Evolutionary conservation across 1,284 basidiomycete genomes (phyloP), one percentile per base, ranked within the genome.

Genomic region (Melampsora larici-populina): DNA sequence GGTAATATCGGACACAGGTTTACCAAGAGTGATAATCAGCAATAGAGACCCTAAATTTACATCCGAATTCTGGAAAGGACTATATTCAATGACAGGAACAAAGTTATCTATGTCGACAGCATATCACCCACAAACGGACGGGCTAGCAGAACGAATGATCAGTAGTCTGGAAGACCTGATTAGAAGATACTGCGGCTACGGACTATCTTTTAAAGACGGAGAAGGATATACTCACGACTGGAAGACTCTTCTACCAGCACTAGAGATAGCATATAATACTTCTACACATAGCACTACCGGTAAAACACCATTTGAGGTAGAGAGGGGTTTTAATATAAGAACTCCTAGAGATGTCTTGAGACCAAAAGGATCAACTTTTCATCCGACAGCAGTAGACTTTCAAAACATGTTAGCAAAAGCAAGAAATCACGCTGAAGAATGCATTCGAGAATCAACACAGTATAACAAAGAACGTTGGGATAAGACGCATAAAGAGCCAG

Each of bases 11-110:
- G 21, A 62, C 24, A 26, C 24, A 79, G 85, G 86, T 0, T 69
- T 87, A 1, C 86, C 84, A 0, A 74, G 80, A 7, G 74, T 78
- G 0, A 86, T 88, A 43, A 79, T 87, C 6, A 85, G 83, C 36
- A 84, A 87, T 74, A 80, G 85, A 2, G 86, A 87, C 73, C 79
- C 82, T 0, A 79, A 85, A 6, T 88, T 87, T 79, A 86, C 85
- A 0, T 81, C 83, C n/a, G 43, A 62, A 15, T 85, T 87, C 79
- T 88, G 87, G 86, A 81, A 79, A 7, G 73, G 82, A 0, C 78
- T 87, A 0, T 80, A 85, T 70, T 63, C 80, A 26, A 79, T 86
- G 0, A 80, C 85, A 0, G 82, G 84, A 0, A 81, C 83, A 85
- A 74, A 85, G 81, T 1, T n/a, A n/a, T n/a, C n/a, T n/a, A n/a